A percentile compares a stretch with the other conserved stretches of the same genome.
Evolutionary conservation across 768 basidiomycete genomes (phyloP).

Genomic region (Lactifluus pinguis): DNA sequence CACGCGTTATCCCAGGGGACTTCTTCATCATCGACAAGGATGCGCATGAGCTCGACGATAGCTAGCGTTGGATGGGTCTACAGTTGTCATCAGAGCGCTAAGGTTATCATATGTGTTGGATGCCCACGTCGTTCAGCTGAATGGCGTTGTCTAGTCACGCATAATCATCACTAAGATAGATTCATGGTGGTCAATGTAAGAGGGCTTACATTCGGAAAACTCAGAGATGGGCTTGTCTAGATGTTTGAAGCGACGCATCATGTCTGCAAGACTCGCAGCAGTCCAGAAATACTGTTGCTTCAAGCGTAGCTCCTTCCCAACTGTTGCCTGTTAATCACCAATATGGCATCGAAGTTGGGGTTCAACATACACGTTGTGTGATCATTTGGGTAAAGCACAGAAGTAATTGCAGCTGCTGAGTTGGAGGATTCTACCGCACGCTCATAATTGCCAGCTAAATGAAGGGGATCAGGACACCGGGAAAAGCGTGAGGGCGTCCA

Average conservation of each 20-base stretch:
- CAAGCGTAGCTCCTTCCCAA: constrained; percentile 80
- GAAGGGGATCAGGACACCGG: not conserved
- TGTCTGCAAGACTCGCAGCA: constrained; percentile 79
- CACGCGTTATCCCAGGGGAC: constrained; percentile 77
- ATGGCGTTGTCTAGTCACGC: constrained; percentile 62
- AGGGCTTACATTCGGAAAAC: constrained; percentile 67
- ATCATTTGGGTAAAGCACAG: constrained; percentile 94
- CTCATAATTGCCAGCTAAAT: constrained; percentile 84
- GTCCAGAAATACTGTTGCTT: constrained; percentile 99
- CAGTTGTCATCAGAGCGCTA: not conserved
- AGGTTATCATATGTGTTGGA: not conserved
- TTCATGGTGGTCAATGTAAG: not conserved
- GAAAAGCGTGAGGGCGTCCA: not conserved
- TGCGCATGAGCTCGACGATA: constrained; percentile 90
- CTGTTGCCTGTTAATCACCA: constrained; percentile 28
- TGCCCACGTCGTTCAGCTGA: constrained; percentile 82
- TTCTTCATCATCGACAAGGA: constrained; percentile 88
- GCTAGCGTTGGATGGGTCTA: constrained; percentile 94
- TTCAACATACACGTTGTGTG: constrained; percentile 43
- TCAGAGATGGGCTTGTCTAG: constrained; percentile 68
- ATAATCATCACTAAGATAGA: not conserved
- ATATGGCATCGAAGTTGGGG: not conserved
- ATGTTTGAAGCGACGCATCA: constrained; percentile 89
- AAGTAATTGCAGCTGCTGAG: constrained; percentile 87
- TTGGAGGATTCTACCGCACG: constrained; percentile 81